These are phyloP conservation scores for Funneliformis mosseae DNA, from an alignment of 192 early-diverging fungal species.

Conservation along the genomic window DNA sequence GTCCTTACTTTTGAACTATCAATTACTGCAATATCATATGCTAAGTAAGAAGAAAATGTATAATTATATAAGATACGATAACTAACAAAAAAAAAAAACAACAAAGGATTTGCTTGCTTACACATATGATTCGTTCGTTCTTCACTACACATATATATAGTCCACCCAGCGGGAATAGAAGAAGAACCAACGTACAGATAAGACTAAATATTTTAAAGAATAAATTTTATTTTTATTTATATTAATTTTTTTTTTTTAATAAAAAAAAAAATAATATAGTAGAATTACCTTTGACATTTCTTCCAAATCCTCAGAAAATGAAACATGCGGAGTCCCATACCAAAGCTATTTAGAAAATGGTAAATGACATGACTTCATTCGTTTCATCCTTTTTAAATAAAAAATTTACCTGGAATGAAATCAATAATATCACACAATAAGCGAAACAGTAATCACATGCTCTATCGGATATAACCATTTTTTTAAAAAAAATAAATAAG, in stretches of 20 bases:
- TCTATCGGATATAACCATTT: neutral
- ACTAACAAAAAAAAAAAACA: too few species aligned
- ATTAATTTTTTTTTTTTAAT: too few species aligned
- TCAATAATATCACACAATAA: neutral
- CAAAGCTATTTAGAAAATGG: neutral
- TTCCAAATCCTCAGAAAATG: neutral
- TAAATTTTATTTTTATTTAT: too few species aligned
- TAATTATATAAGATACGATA: too few species aligned
- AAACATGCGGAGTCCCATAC: neutral
- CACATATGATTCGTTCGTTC: neutral
- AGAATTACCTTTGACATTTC: neutral
- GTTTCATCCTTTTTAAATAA: too few species aligned
- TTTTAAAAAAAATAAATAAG: neutral
- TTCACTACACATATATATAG: neutral
- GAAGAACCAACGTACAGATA: neutral
- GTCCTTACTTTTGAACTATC: neutral
- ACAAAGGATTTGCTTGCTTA: neutral
- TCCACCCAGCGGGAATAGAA: neutral
- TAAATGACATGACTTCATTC: neutral
- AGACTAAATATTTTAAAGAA: neutral
- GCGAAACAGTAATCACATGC: neutral
- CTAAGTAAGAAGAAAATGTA: neutral
- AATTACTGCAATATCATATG: neutral
- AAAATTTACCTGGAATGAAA: neutral
- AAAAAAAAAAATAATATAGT: too few species aligned